Base-by-base conservation (phyloP, 352 stramenopile species). In the Phytophthora pini region DNA sequence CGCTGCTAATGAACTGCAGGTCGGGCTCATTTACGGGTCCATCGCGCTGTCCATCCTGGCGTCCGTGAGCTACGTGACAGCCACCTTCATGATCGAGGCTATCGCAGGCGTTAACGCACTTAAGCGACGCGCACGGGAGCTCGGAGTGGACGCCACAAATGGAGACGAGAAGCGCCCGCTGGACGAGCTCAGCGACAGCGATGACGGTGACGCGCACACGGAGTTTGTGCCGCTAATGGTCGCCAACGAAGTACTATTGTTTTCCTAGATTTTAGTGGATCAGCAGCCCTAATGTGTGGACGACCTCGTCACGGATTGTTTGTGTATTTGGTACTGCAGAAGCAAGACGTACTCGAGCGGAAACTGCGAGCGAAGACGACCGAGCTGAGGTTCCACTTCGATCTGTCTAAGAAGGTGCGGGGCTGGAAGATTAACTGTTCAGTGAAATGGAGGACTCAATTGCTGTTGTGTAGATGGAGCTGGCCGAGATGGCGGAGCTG, bases 181-280 rank as follows among this genome's bases (percentile, higher is more conserved):
- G 39, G 70, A 80, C 22, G 61, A 74, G 47, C 60, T 71, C 11
- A 69, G 61, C 17, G 70, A 79, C 24, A 69, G 79, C 20, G 67
- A 78, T 50, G 67, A 86, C 10, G 50, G 60, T 20, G 68, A 86
- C 40, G 77, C 82, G 50, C 76, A 75, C 38, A 86, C 80, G 32
- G 84, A 93, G 54, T 89, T 90, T 76, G 80, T 90, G 65, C 85
- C 82, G 48, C 65, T 93, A 82, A 90, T 93, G 82, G 83, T 91
- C 66, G 70, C 77, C 50, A 68, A 68, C 59, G 70, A 89, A 88
- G 83, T 92, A 85, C 60, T 79, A 76, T 66, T 78, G 46, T 26
- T 43, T 62, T 47, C 29, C 20, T 31, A 53, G 44, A 11, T 57
- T 61, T 39, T 13, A 7, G 31, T 56, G 22, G 53, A 44, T 39